Base-by-base conservation (phyloP, 805 yeast genomes). In the Saturnispora bothae region DNA sequence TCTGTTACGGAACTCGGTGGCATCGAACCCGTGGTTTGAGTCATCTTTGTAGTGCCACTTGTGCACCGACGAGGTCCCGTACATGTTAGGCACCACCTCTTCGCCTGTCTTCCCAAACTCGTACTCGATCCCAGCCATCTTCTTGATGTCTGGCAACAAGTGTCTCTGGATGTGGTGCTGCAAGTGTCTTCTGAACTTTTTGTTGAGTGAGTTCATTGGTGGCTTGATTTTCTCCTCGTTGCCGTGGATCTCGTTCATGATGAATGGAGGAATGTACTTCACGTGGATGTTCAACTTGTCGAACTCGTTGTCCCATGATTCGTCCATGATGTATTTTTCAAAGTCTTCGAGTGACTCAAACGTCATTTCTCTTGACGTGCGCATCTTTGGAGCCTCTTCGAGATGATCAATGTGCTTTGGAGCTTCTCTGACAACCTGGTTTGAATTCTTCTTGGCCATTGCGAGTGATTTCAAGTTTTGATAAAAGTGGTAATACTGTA, bases 101-200 rank as follows among this genome's bases (percentile, higher is more conserved):
- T 73, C 70, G 38, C 68, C 64, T 25, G 62, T 66, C 36, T 71
- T 69, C 30, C 48, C 43, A 39, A 66, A 57, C 3, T 50, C 42
- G 39, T 59, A 59, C 29, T 59, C 55, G 49, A 70, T 69, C 33
- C 83, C 82, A n/a, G 77, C 63, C 54, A 75, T 71, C 41, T 64
- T 66, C 44, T 68, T 69, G 59, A 81, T 75, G 48, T 79, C 88
- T 43, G 70, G 68, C 52, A 81, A 64, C 52, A 81, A 60, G 56
- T 80, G 88, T 51, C 78, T 78, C 49, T 76, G 72, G 39, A 81
- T 65, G 51, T 81, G 89, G 56, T 81, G 89, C 50, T 76, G 79
- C 55, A 81, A 66, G 56, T 79, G 79, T 54, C 89, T 68, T 43
- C 73, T 74, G 53, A 78, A 81, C 58, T 79, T 79, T 49, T 74